Evolutionary conservation across 306 rosid genomes (phyloP).

Genomic region (Prunus mira): DNA sequence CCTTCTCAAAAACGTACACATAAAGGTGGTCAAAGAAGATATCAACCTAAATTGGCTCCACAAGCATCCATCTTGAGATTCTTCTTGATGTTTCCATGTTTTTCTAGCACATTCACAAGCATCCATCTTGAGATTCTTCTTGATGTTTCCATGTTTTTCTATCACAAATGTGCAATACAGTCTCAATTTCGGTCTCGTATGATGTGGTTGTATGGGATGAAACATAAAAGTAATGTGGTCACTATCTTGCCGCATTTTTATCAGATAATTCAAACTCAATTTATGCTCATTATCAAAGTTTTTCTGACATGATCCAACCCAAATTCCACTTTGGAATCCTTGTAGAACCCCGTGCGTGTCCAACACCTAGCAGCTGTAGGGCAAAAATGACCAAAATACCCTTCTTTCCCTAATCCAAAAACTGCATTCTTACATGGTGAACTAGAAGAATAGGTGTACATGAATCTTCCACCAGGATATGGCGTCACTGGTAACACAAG

Average conservation of each 20-base stretch:
- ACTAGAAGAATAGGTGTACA: too few species aligned
- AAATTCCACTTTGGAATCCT: too few species aligned
- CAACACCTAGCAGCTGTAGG: too few species aligned
- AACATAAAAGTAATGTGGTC: too few species aligned
- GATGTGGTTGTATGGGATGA: background rate
- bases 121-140: background rate
- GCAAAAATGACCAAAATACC: too few species aligned
- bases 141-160: background rate
- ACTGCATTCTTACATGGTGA: too few species aligned
- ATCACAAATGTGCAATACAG: too few species aligned
- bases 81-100: constrained; percentile 1
- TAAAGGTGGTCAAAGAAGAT: constrained; percentile 9
- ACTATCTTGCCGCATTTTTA: background rate
- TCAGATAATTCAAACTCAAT: background rate
- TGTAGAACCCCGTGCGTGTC: too few species aligned
- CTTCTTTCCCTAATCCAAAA: too few species aligned
- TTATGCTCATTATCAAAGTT: background rate
- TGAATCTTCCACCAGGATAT: too few species aligned
- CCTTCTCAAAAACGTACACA: background rate
- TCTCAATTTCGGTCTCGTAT: background rate
- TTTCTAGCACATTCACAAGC: background rate
- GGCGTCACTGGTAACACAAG: too few species aligned
- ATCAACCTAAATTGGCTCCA: constrained; percentile 16
- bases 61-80: background rate
- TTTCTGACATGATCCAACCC: background rate